These are phyloP conservation scores for Arthroderma sp. DNA, from an alignment of 2,329 filamentous ascomycete genomes.

Conservation along the genomic window DNA sequence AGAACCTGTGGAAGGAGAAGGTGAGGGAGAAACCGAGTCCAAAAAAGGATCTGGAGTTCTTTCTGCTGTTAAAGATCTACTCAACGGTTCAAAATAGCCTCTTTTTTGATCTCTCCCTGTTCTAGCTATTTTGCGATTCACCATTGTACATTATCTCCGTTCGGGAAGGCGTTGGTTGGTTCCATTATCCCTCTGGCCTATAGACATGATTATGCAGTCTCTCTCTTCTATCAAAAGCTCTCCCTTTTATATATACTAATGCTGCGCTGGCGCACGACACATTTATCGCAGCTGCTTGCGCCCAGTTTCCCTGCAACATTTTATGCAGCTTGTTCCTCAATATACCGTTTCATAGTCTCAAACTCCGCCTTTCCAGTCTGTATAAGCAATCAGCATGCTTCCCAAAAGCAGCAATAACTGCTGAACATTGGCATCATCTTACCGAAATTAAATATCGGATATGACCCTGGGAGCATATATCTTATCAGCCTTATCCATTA, in stretches of 20 bases:
- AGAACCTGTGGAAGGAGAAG: conserved; percentile 5
- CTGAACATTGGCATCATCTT: conserved; percentile 1
- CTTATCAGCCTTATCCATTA: too few relatives aligned
- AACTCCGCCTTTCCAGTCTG: conserved; percentile 36
- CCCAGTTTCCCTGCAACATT: too few relatives aligned
- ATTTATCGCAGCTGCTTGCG: too few relatives aligned
- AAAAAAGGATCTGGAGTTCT: conserved; percentile 19
- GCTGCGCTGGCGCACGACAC: too few relatives aligned
- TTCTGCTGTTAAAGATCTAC: conserved; percentile 25
- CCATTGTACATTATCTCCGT: conserved; percentile 5
- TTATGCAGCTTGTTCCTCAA: conserved; percentile 28
- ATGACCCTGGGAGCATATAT: conserved; percentile 16
- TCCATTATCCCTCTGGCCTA: too few relatives aligned
- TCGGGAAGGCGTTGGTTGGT: conserved; percentile 6
- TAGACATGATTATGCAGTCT: too few relatives aligned
- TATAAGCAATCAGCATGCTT: too few relatives aligned
- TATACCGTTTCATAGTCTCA: conserved; percentile 34
- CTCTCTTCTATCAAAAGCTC: too few relatives aligned
- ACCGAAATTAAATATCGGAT: conserved; percentile 35
- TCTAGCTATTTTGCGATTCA: background rate
- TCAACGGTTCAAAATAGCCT: conserved; percentile 9
- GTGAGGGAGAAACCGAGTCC: conserved; percentile 12
- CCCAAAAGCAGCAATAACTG: too few relatives aligned
- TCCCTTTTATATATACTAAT: too few relatives aligned
- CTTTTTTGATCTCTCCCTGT: background rate